Percentiles rank a stretch among this genome's conserved stretches.
These are phyloP conservation scores for Epicoccum sorghinum DNA, from an alignment of 2,329 filamentous ascomycete species.

Conservation along the genomic window DNA sequence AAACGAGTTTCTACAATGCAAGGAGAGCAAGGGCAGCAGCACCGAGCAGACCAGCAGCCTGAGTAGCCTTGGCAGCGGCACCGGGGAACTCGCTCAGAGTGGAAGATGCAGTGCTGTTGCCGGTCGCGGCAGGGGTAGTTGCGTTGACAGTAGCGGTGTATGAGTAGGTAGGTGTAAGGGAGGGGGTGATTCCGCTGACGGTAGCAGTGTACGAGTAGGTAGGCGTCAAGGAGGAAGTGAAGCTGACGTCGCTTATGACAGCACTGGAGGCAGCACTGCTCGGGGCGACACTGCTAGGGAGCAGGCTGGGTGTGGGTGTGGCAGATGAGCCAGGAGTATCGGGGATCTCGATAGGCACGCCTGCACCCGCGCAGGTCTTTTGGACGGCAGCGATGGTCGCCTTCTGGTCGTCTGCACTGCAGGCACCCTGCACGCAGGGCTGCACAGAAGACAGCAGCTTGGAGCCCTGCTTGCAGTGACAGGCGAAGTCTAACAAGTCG, in stretches of 20 bases:
- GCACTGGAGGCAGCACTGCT: conserved; percentile 8
- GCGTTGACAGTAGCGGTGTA: conserved; percentile 21
- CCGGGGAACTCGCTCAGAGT: conserved; percentile 39
- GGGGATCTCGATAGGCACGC: conserved; percentile 39
- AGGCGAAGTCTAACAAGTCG: conserved; percentile 54
- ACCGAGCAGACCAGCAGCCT: conserved; percentile 43
- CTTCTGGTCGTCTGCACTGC: conserved; percentile 47
- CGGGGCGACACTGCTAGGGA: not conserved
- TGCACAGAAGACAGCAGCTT: conserved; percentile 50
- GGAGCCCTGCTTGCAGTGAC: conserved; percentile 52
- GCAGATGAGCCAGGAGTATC: not conserved
- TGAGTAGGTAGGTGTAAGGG: not conserved
- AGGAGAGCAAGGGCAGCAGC: conserved; percentile 45
- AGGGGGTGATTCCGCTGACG: conserved; percentile 1
- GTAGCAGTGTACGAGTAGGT: conserved; percentile 17
- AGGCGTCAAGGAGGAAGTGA: no score
- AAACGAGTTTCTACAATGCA: conserved; percentile 37
- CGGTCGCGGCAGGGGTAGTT: not conserved
- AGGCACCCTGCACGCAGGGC: conserved; percentile 55
- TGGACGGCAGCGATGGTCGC: conserved; percentile 37
- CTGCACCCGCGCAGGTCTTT: conserved; percentile 41
- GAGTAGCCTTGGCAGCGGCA: conserved; percentile 41
- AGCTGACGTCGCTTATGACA: no score
- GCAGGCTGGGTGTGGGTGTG: conserved; percentile 16
- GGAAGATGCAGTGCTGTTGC: conserved; percentile 2